Base-by-base conservation (phyloP, 2,329 filamentous ascomycete species). In the Clarireedia hainanense region DNA sequence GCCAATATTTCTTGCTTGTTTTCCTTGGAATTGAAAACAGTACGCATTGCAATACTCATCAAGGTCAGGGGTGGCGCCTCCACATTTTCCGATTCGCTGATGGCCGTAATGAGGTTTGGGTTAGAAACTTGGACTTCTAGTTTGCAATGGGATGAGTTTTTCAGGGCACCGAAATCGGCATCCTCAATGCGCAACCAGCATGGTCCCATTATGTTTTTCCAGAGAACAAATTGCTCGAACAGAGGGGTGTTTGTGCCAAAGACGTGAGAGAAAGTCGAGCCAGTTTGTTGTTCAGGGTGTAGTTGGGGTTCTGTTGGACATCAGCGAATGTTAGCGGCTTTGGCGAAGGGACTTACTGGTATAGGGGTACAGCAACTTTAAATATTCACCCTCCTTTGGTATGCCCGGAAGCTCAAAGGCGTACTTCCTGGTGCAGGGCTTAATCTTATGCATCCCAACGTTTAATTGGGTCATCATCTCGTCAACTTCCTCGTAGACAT, bases 141-240 rank as follows among this genome's bases (percentile, higher is more conserved):
- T 72, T 96, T 97, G 77, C 94, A 96, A 81, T 95, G 94, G 0
- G 94, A 99, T 10, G 91, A 88, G 65, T 96, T 96, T 71, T 90
- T 92, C 63, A 97, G 79, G 5, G 87, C 78, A 17, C 80, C 80
- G 68, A 95, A 96, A 69, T 96, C 85, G 30, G 88, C 88, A 62
- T 88, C 86, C 62, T 91, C 81, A 55, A 99, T 94, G 68, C 86
- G 91, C 47, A 99, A 80, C 94, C 94, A 99, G 70, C 94, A 97
- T 30, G 94, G 94, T 1, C 94, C 94, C 92, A 96, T 99, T 64
- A 99, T 89, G 68, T 96, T 95, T 74, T 96, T 97, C 88, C 91
- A 96, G 5, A 99, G 79, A 20, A 99, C 94, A 68, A 99, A 99
- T 65, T 99, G 94, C 72, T 99, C 94, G 65, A 99, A 99, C 0